Evolutionary conservation across 2,329 filamentous ascomycete species (phyloP).

Genomic region (Scopulariopsis brevicaulis): DNA sequence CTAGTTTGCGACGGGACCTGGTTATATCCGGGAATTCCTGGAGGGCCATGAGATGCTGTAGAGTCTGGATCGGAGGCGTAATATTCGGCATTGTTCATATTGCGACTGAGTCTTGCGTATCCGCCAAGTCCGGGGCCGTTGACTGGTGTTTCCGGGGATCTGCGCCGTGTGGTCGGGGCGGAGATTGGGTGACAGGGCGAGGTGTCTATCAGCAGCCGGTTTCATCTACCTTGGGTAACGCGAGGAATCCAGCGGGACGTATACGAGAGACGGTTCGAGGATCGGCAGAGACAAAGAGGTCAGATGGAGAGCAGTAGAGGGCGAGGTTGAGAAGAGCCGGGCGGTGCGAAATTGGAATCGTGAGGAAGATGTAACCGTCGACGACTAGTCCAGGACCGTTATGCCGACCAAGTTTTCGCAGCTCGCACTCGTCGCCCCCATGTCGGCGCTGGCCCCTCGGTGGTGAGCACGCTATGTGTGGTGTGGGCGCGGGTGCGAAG

Average conservation of each 20-base stretch:
- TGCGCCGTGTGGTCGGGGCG: neutral
- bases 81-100: slow-evolving; percentile 3
- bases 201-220: neutral
- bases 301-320: neutral
- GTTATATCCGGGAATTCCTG: neutral
- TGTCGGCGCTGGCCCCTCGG: neutral
- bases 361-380: neutral
- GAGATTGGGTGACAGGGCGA: neutral
- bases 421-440: neutral
- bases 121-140: neutral
- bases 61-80: neutral
- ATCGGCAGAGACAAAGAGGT: neutral
- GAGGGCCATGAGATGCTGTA: neutral
- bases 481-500: slow-evolving; percentile 3
- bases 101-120: neutral
- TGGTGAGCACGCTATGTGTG: neutral
- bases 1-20: neutral
- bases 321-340: neutral
- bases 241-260: neutral
- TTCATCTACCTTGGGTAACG: neutral
- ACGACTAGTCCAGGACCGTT: neutral
- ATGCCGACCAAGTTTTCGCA: neutral
- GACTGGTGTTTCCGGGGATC: neutral
- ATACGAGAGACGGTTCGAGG: neutral
- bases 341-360: slow-evolving; percentile 1